Evolutionary conservation across 768 basidiomycete species (phyloP).

Genomic region (Crepidotus variabilis): DNA sequence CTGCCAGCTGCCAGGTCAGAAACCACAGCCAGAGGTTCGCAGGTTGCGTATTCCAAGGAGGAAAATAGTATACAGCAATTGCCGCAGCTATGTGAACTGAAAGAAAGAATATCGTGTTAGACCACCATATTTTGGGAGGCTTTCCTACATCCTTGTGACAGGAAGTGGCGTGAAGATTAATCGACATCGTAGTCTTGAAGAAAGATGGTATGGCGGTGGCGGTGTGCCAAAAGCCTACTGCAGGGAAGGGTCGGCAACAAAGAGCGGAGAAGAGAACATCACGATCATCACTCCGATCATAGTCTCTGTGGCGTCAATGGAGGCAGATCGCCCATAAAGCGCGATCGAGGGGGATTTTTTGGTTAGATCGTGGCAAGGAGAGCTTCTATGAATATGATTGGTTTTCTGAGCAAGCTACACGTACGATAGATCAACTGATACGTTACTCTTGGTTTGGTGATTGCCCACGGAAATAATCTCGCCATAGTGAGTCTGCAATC

Average conservation of each 20-base stretch:
- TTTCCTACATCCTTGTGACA: background rate
- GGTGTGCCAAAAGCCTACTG: background rate
- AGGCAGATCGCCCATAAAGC: background rate
- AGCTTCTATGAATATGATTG: background rate
- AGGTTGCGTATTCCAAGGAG: slow-evolving; percentile 37
- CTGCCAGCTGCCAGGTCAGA: slow-evolving; percentile 64
- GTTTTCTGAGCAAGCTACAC: background rate
- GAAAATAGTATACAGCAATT: slow-evolving; percentile 47
- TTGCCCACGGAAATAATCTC: slow-evolving; percentile 14
- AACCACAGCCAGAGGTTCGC: slow-evolving; percentile 51
- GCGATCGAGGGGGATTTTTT: too few species aligned
- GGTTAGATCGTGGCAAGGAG: background rate
- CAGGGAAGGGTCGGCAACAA: background rate
- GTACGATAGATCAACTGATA: background rate
- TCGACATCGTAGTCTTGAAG: background rate
- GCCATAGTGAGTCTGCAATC: slow-evolving; percentile 36
- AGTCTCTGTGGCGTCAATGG: background rate
- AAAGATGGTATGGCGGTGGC: background rate
- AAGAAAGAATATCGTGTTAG: slow-evolving; percentile 55
- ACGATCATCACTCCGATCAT: background rate
- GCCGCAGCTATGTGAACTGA: slow-evolving; percentile 54
- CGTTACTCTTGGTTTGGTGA: background rate
- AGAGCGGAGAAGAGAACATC: too few species aligned
- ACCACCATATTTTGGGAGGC: slow-evolving; percentile 53
- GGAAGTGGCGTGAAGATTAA: background rate